Evolutionary conservation across 2,329 filamentous ascomycete genomes (phyloP).

Genomic region (Chrysosporium queenslandicum): DNA sequence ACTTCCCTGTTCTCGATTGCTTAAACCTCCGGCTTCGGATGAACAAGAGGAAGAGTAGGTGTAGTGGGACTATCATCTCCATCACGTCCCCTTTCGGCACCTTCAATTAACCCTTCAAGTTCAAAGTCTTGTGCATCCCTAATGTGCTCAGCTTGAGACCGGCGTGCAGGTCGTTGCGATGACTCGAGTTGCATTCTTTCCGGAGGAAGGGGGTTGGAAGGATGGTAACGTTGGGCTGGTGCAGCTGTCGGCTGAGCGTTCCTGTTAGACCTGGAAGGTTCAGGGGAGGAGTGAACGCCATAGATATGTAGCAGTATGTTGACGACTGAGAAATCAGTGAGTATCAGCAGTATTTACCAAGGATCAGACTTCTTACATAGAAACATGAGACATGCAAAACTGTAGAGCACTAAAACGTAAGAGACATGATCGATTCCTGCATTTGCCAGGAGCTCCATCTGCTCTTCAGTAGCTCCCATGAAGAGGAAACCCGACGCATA

Average conservation of each 20-base stretch:
- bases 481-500: constrained; percentile 92
- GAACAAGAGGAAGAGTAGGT: constrained; percentile 3
- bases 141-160: constrained; percentile 44
- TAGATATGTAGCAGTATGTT: constrained; percentile 81
- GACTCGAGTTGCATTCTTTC: not conserved
- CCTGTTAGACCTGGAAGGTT: constrained; percentile 22
- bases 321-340: constrained; percentile 44
- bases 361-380: constrained; percentile 49
- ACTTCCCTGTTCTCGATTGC: not conserved
- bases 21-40: constrained; percentile 8
- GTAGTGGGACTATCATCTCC: constrained; percentile 23
- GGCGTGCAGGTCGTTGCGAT: constrained; percentile 30
- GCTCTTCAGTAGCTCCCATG: constrained; percentile 95
- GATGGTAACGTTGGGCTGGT: constrained; percentile 6
- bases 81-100: constrained; percentile 24
- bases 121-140: constrained; percentile 88
- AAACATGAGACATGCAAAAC: constrained; percentile 79
- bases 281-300: constrained; percentile 50
- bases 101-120: constrained; percentile 62
- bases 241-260: not conserved
- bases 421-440: constrained; percentile 78
- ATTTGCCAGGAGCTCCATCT: constrained; percentile 67
- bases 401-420: constrained; percentile 86
- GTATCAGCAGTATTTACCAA: not conserved
- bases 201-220: constrained; percentile 5